phyloP scores from a whole-genome alignment of 2,329 filamentous ascomycete genomes.

The Pyrenophora graminea region DNA sequence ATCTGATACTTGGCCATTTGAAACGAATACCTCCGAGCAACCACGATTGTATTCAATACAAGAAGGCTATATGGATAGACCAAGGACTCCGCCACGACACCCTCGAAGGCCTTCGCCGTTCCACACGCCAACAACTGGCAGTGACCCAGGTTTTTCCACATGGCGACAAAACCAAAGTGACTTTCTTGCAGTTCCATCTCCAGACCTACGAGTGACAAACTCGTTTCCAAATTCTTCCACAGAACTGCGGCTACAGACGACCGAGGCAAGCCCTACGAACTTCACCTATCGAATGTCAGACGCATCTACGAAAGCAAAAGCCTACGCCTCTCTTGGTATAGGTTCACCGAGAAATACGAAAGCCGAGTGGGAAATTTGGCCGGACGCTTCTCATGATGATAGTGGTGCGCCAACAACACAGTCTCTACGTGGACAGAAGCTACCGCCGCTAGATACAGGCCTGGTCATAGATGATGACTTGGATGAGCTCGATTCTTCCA shows the following conservation, averaged over 20 bases:
- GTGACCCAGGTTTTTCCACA: background rate
- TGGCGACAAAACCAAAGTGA: background rate
- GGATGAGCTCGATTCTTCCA: conserved; percentile 4
- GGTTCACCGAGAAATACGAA: conserved; percentile 16
- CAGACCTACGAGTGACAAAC: background rate
- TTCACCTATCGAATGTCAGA: conserved; percentile 20
- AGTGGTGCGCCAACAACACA: background rate
- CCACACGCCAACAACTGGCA: background rate
- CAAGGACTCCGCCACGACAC: conserved; percentile 23
- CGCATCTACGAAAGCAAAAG: conserved; percentile 27
- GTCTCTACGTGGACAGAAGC: conserved; percentile 17
- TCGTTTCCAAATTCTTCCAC: background rate
- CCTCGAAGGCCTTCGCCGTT: conserved; percentile 26
- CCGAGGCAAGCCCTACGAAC: conserved; percentile 1
- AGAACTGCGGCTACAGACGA: background rate
- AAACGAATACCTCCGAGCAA: conserved; percentile 9
- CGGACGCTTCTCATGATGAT: background rate
- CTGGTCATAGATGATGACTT: conserved; percentile 21
- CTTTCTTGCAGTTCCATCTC: background rate
- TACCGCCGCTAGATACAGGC: conserved; percentile 16
- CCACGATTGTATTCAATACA: conserved; percentile 26
- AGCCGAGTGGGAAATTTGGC: conserved; percentile 1
- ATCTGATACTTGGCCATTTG: conserved; percentile 12
- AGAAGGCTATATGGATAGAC: conserved; percentile 12
- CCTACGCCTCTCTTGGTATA: conserved; percentile 26